Percentiles rank a stretch among this genome's conserved stretches.
Conservation (phyloP, 768 basidiomycete genomes). For the Tricholoma sp. region DNA sequence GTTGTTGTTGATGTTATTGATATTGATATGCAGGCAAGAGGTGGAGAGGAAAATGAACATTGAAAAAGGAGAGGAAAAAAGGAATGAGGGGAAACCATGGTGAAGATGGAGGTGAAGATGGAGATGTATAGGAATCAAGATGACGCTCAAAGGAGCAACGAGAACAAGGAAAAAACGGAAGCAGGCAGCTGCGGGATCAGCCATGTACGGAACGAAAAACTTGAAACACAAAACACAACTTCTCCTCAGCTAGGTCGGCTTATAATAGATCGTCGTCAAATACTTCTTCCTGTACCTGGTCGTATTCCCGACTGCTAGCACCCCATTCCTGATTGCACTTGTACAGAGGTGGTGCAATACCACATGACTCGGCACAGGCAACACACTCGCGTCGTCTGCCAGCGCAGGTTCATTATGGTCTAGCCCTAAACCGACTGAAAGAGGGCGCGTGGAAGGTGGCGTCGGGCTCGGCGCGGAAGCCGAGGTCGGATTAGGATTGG, state of each 20-base stretch:
- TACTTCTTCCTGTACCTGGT: conserved; percentile 91
- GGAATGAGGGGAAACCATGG: no score
- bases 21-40: no score
- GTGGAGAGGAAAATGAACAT: no score
- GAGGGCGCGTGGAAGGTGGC: conserved; percentile 7
- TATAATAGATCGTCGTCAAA: conserved; percentile 83
- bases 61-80: no score
- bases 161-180: no score
- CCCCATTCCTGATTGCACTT: conserved; percentile 91
- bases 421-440: conserved; percentile 8
- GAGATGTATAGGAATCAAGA: no score
- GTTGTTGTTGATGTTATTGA: no score
- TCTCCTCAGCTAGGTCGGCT: conserved; percentile 42
- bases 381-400: conserved; percentile 84
- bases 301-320: conserved; percentile 88
- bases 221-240: neutral
- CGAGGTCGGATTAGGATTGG: neutral
- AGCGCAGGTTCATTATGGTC: conserved; percentile 38
- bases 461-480: neutral
- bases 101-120: no score
- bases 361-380: conserved; percentile 91
- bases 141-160: no score
- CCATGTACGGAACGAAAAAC: no score
- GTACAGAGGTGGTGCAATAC: conserved; percentile 94
- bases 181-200: no score